Evolutionary conservation across 1,139 yeast genomes (phyloP).

Genomic region (Debaryomyces nepalensis): DNA sequence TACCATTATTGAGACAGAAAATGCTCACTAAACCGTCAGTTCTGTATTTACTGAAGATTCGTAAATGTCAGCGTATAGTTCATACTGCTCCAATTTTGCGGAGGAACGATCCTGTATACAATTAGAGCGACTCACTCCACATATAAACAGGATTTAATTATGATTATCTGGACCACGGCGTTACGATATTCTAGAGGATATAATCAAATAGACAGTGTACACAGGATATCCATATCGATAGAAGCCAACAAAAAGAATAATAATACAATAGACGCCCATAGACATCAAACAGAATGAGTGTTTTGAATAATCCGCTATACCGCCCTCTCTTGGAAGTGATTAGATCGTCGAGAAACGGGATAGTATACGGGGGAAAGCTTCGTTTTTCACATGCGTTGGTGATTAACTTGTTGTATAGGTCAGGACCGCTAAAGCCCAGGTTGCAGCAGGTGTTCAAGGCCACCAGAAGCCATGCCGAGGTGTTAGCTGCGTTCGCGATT

Average conservation of each 20-base stretch:
- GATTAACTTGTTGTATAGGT: conserved; percentile 59
- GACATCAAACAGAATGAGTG: conserved; percentile 20
- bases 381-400: conserved; percentile 77
- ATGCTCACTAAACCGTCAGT: not conserved
- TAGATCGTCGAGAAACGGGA: conserved; percentile 53
- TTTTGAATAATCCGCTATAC: conserved; percentile 33
- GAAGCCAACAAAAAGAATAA: not conserved
- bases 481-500: conserved; percentile 69
- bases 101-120: conserved; percentile 1
- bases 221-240: not conserved
- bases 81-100: not conserved
- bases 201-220: not conserved
- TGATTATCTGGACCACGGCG: not conserved
- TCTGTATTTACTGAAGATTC: not conserved
- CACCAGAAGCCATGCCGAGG: conserved; percentile 67
- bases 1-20: conserved; percentile 1
- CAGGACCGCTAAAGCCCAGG: conserved; percentile 53
- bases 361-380: conserved; percentile 74
- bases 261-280: not conserved
- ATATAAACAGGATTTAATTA: conserved; percentile 3
- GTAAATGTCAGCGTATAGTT: not conserved
- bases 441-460: conserved; percentile 56
- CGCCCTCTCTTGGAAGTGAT: conserved; percentile 47
- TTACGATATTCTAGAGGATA: not conserved
- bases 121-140: not conserved